Conservation (phyloP, 1,284 basidiomycete species). For the Tilletiopsis washingtonensis region DNA sequence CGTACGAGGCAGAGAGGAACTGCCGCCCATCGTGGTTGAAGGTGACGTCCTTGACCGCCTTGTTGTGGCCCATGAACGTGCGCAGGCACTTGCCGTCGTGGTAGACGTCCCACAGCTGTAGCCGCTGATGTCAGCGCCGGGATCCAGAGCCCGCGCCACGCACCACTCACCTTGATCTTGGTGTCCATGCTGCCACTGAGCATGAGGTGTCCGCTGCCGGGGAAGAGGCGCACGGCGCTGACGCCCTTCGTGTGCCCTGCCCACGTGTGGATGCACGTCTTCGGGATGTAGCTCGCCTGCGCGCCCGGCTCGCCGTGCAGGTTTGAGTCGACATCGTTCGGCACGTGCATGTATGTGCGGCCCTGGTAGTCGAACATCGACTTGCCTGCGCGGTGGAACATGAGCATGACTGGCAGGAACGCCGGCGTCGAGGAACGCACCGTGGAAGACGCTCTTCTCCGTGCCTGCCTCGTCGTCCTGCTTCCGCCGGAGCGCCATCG, state of each 20-base stretch:
- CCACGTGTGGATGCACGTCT: constrained; percentile 92
- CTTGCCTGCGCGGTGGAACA: constrained; percentile 56
- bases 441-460: constrained; percentile 91
- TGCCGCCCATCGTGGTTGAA: constrained; percentile 86
- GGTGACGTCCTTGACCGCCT: constrained; percentile 89
- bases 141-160: too few relatives aligned
- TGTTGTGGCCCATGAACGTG: constrained; percentile 93
- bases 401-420: neutral
- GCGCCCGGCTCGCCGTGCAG: constrained; percentile 70
- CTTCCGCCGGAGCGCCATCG: constrained; percentile 61
- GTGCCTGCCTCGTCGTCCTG: constrained; percentile 72
- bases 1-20: constrained; percentile 89
- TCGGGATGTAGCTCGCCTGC: constrained; percentile 88
- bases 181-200: constrained; percentile 96
- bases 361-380: constrained; percentile 95
- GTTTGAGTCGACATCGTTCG: constrained; percentile 58
- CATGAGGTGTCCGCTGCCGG: constrained; percentile 81
- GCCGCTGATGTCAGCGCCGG: neutral
- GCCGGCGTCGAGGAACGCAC: constrained; percentile 24
- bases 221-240: constrained; percentile 84
- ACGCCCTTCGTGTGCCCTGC: constrained; percentile 96
- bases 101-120: constrained; percentile 93
- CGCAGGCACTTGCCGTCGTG: constrained; percentile 91
- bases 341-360: constrained; percentile 93
- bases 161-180: constrained; percentile 75